Evolutionary conservation across 1,284 basidiomycete genomes (phyloP).

Genomic region (Thecaphora frezii): DNA sequence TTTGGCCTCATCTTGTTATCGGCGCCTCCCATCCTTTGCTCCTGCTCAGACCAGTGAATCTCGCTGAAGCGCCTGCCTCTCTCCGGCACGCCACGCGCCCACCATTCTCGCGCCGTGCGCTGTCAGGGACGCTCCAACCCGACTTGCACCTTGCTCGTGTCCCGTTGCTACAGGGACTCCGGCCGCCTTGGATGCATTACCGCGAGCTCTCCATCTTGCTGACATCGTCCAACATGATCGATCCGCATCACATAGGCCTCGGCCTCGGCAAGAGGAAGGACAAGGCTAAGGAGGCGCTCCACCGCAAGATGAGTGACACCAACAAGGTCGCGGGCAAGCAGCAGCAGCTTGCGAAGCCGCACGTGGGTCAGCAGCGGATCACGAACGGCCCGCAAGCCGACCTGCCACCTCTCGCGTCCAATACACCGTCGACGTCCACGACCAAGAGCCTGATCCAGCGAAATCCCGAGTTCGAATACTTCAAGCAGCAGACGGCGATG

Average conservation of each 20-base stretch:
- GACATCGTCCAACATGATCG: slow-evolving; percentile 30
- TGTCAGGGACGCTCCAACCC: too few species aligned
- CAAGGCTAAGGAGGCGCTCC: neutral
- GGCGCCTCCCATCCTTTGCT: too few species aligned
- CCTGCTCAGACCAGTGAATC: too few species aligned
- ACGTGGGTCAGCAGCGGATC: too few species aligned
- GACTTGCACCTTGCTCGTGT: neutral
- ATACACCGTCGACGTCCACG: slow-evolving; percentile 1
- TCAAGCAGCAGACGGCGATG: slow-evolving; percentile 22
- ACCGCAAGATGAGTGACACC: neutral
- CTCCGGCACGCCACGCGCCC: too few species aligned
- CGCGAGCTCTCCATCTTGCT: neutral
- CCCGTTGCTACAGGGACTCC: neutral
- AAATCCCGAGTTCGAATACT: slow-evolving; percentile 36
- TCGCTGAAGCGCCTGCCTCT: too few species aligned
- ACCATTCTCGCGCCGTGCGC: too few species aligned
- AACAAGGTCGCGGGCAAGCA: slow-evolving; percentile 3
- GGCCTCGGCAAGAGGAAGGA: neutral
- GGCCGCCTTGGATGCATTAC: slow-evolving; percentile 1
- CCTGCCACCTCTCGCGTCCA: slow-evolving; percentile 11
- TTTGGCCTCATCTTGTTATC: too few species aligned
- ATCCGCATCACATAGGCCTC: slow-evolving; percentile 28
- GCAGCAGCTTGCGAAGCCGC: slow-evolving; percentile 20
- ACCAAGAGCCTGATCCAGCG: slow-evolving; percentile 9
- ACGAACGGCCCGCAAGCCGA: slow-evolving; percentile 16